These are phyloP conservation scores for Lantana camara DNA, from an alignment of 257 asterid genomes.

Conservation along the genomic window DNA sequence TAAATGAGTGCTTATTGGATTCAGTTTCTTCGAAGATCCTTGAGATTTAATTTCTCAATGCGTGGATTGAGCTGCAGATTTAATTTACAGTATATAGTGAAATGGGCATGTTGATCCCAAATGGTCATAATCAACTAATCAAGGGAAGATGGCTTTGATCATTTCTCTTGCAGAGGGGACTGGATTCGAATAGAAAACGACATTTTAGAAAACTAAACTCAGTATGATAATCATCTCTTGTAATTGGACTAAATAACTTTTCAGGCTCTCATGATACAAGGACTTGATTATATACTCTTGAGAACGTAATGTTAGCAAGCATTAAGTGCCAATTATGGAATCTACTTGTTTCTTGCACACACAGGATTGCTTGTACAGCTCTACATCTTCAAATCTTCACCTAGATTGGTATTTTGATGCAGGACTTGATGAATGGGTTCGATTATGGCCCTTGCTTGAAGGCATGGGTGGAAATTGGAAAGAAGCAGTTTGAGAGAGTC, in stretches of 20 bases:
- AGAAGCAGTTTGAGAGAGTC: constrained; percentile 52
- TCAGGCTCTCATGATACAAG: neutral
- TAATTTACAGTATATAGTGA: neutral
- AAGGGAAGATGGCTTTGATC: constrained; percentile 2
- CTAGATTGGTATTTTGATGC: constrained; percentile 37
- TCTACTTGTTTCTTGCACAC: no score
- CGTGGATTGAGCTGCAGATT: neutral
- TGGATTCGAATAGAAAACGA: neutral
- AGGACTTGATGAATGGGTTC: constrained; percentile 47
- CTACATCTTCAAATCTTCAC: constrained; percentile 25
- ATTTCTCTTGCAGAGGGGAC: constrained; percentile 10
- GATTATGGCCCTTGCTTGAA: constrained; percentile 29
- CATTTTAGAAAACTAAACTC: neutral
- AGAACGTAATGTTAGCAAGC: no score
- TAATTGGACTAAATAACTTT: neutral
- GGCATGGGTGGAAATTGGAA: constrained; percentile 38
- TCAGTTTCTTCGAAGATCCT: neutral
- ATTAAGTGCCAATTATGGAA: neutral
- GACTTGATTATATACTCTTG: neutral
- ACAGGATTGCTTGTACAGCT: no score
- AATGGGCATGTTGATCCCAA: neutral
- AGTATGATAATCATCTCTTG: neutral
- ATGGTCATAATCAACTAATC: neutral
- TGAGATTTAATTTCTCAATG: neutral
- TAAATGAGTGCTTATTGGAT: neutral